Percentiles rank a stretch among this genome's conserved stretches.
Conservation (phyloP, 1,284 basidiomycete species). For the Fomitopsis betulina region DNA sequence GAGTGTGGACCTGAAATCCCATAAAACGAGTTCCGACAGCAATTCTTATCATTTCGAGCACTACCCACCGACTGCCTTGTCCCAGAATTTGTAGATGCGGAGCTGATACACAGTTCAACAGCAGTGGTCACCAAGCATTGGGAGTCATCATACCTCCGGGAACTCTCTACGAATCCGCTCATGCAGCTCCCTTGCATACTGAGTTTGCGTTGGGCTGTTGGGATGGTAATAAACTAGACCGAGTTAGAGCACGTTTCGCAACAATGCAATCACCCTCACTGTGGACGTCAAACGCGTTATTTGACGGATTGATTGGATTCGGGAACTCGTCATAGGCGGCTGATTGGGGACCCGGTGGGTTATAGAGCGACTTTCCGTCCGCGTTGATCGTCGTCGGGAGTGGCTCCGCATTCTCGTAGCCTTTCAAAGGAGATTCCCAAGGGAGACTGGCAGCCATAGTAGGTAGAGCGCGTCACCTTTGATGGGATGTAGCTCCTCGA, state of each 20-base stretch:
- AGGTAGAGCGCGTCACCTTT: background rate
- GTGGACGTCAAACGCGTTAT: constrained; percentile 67
- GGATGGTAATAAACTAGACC: constrained; percentile 62
- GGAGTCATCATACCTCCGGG: constrained; percentile 47
- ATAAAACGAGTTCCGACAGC: background rate
- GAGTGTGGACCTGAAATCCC: constrained; percentile 49
- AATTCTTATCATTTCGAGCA: background rate
- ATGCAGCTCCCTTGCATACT: constrained; percentile 57
- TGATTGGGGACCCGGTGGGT: constrained; percentile 41
- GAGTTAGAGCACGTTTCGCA: background rate
- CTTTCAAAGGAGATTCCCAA: constrained; percentile 37
- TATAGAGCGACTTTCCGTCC: constrained; percentile 58
- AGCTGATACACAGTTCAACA: constrained; percentile 34
- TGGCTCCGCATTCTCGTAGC: constrained; percentile 42
- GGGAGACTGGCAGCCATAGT: constrained; percentile 5
- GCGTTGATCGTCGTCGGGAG: constrained; percentile 45
- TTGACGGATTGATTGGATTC: constrained; percentile 43
- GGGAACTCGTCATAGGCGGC: constrained; percentile 50
- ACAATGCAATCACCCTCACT: constrained; percentile 33
- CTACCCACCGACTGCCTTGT: constrained; percentile 51
- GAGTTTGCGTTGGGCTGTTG: constrained; percentile 36
- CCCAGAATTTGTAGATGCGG: constrained; percentile 61
- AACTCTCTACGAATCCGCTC: constrained; percentile 64
- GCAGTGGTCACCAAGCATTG: background rate
- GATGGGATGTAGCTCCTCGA: background rate